These are phyloP conservation scores for Odontarrhena argentea DNA, from an alignment of 345 rosid species.

Conservation along the genomic window DNA sequence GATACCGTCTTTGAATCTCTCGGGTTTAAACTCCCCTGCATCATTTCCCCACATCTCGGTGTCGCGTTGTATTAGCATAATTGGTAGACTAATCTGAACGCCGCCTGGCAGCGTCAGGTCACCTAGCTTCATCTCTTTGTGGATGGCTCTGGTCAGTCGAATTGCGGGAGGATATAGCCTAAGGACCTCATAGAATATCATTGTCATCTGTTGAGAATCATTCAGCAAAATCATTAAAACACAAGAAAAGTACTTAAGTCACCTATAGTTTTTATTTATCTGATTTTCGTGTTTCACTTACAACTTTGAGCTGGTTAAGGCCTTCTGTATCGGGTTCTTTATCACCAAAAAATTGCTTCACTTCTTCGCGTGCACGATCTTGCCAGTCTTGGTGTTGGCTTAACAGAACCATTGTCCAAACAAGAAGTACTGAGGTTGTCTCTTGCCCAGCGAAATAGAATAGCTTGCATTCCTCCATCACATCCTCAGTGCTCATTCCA, in stretches of 20 bases:
- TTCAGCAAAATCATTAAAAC: neutral
- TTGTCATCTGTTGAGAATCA: conserved; percentile 33
- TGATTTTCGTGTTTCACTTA: conserved; percentile 29
- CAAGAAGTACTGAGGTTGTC: conserved; percentile 53
- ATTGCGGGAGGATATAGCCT: conserved; percentile 43
- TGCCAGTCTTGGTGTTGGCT: conserved; percentile 60
- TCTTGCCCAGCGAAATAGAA: conserved; percentile 66
- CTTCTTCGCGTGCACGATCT: conserved; percentile 57
- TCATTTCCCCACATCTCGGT: conserved; percentile 50
- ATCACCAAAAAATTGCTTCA: conserved; percentile 47
- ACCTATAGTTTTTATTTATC: neutral
- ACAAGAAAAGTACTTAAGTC: neutral
- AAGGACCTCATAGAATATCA: conserved; percentile 50
- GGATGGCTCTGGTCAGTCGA: conserved; percentile 3
- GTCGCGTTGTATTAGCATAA: conserved; percentile 42
- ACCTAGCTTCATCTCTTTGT: conserved; percentile 42
- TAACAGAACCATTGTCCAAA: conserved; percentile 59
- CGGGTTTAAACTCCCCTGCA: conserved; percentile 52
- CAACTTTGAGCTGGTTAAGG: conserved; percentile 48
- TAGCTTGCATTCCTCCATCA: conserved; percentile 64
- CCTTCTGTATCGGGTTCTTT: conserved; percentile 37
- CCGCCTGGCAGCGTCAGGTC: conserved; percentile 40
- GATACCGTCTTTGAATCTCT: conserved; percentile 47
- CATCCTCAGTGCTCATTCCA: conserved; percentile 46
- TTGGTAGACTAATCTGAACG: conserved; percentile 24